Conservation (phyloP, 768 basidiomycete species). For the Mycena polygramma region DNA sequence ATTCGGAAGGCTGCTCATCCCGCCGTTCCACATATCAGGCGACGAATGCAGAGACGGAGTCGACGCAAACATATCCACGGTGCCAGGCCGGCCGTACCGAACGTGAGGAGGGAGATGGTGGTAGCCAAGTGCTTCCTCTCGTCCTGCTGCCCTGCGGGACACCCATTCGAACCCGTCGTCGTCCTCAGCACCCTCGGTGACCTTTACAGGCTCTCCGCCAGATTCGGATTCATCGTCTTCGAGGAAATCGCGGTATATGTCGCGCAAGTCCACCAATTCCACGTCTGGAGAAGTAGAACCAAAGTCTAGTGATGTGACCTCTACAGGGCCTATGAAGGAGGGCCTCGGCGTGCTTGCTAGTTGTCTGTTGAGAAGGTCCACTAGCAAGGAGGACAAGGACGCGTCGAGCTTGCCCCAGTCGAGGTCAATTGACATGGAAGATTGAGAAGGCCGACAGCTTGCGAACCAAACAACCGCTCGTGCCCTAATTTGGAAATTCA, state of each 20-base stretch:
- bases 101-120: slow-evolving; percentile 82
- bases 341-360: slow-evolving; percentile 81
- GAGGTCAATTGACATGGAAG: slow-evolving; percentile 92
- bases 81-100: slow-evolving; percentile 71
- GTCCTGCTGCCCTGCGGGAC: slow-evolving; percentile 69
- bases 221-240: slow-evolving; percentile 81
- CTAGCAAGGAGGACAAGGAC: slow-evolving; percentile 75
- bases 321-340: slow-evolving; percentile 94
- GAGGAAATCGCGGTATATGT: slow-evolving; percentile 95
- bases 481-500: slow-evolving; percentile 6
- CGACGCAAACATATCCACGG: slow-evolving; percentile 71
- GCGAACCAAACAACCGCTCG: slow-evolving; percentile 21
- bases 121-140: slow-evolving; percentile 71
- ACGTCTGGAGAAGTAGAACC: slow-evolving; percentile 87
- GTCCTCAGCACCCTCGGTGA: slow-evolving; percentile 65
- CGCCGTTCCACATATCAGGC: slow-evolving; percentile 59
- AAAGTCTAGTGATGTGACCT: slow-evolving; percentile 89
- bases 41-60: slow-evolving; percentile 61
- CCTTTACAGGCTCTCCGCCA: slow-evolving; percentile 65
- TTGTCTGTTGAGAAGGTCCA: slow-evolving; percentile 84
- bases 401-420: slow-evolving; percentile 90
- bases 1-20: slow-evolving; percentile 55
- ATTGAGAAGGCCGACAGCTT: not conserved
- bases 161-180: slow-evolving; percentile 91
- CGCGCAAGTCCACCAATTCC: slow-evolving; percentile 91